Conservation (phyloP, 1,284 basidiomycete species). For the Xanthoconium separans region DNA sequence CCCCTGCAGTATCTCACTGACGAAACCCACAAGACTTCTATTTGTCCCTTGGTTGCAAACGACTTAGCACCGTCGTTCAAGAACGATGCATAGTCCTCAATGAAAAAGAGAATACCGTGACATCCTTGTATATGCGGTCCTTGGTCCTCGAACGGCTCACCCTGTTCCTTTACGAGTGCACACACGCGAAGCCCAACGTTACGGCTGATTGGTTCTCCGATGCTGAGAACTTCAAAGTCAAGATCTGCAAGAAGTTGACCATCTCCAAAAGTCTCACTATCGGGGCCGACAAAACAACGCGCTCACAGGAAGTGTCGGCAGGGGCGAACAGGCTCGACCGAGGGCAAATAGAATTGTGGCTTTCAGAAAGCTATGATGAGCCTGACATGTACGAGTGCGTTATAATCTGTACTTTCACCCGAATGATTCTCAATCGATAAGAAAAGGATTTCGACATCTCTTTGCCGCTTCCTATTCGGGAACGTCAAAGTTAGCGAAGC, state of each 20-base stretch:
- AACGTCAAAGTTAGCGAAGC: neutral
- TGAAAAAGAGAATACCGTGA: neutral
- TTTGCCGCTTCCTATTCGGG: neutral
- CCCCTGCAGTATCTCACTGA: neutral
- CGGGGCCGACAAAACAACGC: neutral
- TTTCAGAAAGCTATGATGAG: neutral
- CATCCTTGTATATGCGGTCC: neutral
- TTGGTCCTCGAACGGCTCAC: neutral
- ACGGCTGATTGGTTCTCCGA: neutral
- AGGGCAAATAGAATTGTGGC: neutral
- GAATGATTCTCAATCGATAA: neutral
- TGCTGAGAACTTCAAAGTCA: neutral
- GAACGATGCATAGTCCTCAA: neutral
- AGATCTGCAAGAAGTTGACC: neutral
- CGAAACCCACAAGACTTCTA: neutral
- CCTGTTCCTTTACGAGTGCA: neutral
- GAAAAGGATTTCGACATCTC: neutral
- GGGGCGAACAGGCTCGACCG: neutral
- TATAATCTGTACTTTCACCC: too few species aligned
- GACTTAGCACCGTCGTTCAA: neutral
- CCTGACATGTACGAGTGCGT: conserved; percentile 5
- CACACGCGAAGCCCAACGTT: neutral
- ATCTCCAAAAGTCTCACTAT: neutral
- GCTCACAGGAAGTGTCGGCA: neutral
- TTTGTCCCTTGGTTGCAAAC: neutral